Evolutionary conservation across 1,284 basidiomycete species (phyloP).

Genomic region (Sporisorium reilianum): DNA sequence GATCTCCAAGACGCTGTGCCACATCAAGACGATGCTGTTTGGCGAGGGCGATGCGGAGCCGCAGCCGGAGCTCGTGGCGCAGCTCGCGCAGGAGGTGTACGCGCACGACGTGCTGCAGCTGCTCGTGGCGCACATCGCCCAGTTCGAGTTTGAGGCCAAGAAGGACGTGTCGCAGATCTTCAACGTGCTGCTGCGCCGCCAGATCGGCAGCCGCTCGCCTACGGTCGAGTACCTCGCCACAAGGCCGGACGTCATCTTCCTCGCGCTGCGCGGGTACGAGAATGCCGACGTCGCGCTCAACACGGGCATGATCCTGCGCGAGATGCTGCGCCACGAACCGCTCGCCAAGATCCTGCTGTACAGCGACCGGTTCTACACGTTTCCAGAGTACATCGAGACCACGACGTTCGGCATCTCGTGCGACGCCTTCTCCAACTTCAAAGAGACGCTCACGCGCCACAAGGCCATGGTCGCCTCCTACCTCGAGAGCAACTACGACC

Average conservation of each 20-base stretch:
- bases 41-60: slow-evolving; percentile 84
- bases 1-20: slow-evolving; percentile 86
- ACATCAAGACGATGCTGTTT: slow-evolving; percentile 86
- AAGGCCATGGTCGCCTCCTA: slow-evolving; percentile 97
- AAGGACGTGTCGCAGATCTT: slow-evolving; percentile 98
- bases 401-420: slow-evolving; percentile 98
- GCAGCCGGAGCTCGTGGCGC: slow-evolving; percentile 74
- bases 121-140: slow-evolving; percentile 83
- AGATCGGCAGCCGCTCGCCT: slow-evolving; percentile 91
- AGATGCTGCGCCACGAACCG: slow-evolving; percentile 94
- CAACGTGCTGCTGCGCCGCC: slow-evolving; percentile 91
- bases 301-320: slow-evolving; percentile 96
- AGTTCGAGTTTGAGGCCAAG: slow-evolving; percentile 89
- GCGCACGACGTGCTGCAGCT: slow-evolving; percentile 85
- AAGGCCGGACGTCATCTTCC: slow-evolving; percentile 89
- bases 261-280: slow-evolving; percentile 82
- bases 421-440: slow-evolving; percentile 95
- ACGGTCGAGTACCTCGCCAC: slow-evolving; percentile 92
- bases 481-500: slow-evolving; percentile 93
- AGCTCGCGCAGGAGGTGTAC: slow-evolving; percentile 95
- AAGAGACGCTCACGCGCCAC: slow-evolving; percentile 82
- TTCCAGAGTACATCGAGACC: slow-evolving; percentile 95
- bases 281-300: slow-evolving; percentile 96
- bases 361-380: slow-evolving; percentile 91
- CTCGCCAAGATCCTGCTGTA: slow-evolving; percentile 90